These are phyloP conservation scores for Cenchrus fungigraminus DNA, from an alignment of 176 grass and related monocot species.

Conservation along the genomic window DNA sequence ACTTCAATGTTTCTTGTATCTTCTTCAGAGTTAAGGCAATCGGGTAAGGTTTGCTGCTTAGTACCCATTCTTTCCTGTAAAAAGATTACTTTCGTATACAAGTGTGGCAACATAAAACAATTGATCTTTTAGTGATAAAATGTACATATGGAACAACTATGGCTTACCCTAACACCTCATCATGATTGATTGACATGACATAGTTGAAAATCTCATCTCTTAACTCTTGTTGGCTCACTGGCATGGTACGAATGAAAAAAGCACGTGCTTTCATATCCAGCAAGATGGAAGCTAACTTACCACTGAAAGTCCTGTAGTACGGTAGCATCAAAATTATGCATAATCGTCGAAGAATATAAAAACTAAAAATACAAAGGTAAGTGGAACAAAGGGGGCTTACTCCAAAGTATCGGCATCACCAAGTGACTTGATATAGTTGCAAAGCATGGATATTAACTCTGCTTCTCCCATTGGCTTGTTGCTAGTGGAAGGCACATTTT, in stretches of 20 bases:
- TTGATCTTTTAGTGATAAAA: background rate
- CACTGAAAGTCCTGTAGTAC: background rate
- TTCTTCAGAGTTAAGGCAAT: background rate
- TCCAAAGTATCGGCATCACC: background rate
- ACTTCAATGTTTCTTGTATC: background rate
- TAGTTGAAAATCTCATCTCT: background rate
- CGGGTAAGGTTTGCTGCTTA: background rate
- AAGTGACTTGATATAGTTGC: background rate
- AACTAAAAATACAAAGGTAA: background rate
- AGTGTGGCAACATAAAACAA: background rate
- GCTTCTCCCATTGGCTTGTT: background rate
- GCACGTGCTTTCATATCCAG: background rate
- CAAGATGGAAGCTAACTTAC: background rate
- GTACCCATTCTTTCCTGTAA: background rate
- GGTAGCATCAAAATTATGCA: background rate
- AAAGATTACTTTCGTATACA: background rate
- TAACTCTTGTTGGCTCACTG: background rate
- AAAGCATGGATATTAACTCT: background rate
- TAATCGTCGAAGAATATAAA: background rate
- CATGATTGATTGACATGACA: background rate
- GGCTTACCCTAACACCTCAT: background rate
- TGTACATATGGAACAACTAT: background rate
- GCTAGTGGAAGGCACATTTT: too few species aligned
- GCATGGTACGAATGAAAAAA: background rate
- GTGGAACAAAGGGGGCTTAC: background rate